Conservation (phyloP, 441 rosid species). For the Populus hybrid region DNA sequence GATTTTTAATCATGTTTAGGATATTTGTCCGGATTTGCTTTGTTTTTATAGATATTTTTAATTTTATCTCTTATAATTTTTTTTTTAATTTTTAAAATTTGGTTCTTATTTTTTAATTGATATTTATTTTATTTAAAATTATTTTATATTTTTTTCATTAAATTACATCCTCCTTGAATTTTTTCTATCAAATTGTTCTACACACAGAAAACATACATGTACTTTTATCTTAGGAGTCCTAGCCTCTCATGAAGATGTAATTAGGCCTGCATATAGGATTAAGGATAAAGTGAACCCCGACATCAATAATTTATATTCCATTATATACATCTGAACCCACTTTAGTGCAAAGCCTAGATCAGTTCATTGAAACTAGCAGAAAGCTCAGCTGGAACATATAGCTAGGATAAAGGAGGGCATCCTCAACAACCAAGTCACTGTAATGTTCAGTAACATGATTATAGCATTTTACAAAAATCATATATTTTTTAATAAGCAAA, state of each 20-base stretch:
- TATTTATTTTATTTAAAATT: no score
- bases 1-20: no score
- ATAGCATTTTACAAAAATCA: not conserved
- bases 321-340: not conserved
- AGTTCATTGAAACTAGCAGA: not conserved
- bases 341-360: not conserved
- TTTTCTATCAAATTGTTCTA: no score
- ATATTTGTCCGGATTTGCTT: no score
- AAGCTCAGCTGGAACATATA: not conserved
- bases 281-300: not conserved
- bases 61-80: fast-evolving
- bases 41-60: no score
- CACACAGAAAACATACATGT: no score
- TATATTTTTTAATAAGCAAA: not conserved
- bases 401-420: not conserved
- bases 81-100: no score
- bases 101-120: no score
- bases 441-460: not conserved
- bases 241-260: not conserved
- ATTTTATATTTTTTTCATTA: no score
- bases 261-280: not conserved
- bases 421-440: not conserved
- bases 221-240: not conserved
- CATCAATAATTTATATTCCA: not conserved
- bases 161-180: no score